Evolutionary conservation across 768 basidiomycete genomes (phyloP).

Genomic region (Russula lepida): DNA sequence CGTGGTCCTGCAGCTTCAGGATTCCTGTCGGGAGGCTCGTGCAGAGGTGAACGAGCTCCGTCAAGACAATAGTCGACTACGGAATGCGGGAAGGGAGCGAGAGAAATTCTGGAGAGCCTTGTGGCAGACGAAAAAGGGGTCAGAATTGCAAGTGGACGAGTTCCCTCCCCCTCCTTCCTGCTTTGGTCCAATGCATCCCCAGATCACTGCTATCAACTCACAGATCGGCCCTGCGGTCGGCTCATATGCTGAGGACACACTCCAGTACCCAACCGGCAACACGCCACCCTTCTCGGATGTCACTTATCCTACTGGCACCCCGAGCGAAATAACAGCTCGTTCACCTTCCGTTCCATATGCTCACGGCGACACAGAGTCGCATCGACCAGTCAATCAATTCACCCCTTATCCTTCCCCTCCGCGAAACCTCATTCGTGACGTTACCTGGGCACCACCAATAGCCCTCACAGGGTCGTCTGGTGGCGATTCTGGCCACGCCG

Average conservation of each 20-base stretch:
- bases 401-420: conserved; percentile 33
- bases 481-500: conserved; percentile 35
- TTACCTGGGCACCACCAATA: conserved; percentile 24
- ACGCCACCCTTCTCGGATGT: conserved; percentile 35
- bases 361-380: conserved; percentile 29
- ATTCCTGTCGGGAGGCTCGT: conserved; percentile 63
- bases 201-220: conserved; percentile 24
- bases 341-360: conserved; percentile 40
- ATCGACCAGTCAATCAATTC: conserved; percentile 46
- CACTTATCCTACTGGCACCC: conserved; percentile 36
- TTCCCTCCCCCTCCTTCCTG: conserved; percentile 20
- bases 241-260: conserved; percentile 36
- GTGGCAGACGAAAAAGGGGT: conserved; percentile 53
- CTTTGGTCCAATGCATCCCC: conserved; percentile 22
- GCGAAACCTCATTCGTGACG: conserved; percentile 24
- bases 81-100: conserved; percentile 57
- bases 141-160: conserved; percentile 20
- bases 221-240: conserved; percentile 26
- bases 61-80: conserved; percentile 57
- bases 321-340: conserved; percentile 36
- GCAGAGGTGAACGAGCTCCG: conserved; percentile 52
- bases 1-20: conserved; percentile 79
- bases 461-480: conserved; percentile 32
- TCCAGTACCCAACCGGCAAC: conserved; percentile 45
- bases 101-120: conserved; percentile 66